Base-by-base conservation (phyloP, 1,139 yeast species). In the Pichia norvegensis region DNA sequence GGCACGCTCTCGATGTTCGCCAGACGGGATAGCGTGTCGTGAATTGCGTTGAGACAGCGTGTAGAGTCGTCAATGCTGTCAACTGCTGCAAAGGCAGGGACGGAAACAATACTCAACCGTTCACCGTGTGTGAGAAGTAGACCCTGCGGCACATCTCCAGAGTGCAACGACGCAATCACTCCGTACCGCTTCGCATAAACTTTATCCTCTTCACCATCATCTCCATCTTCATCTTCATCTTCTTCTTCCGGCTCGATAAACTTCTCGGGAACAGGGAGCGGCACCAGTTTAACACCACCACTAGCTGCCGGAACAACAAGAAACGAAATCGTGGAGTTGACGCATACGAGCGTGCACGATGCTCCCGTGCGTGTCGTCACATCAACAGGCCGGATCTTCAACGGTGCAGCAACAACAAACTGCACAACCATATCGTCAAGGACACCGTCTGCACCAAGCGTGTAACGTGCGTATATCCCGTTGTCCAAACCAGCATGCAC, bases 401-500 rank as follows among this genome's bases (percentile, higher is more conserved):
- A 21, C 14, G 45, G 47, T 35, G 71, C 70, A 0, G 84, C 72
- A 0, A 95, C 97, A 44, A 85, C 65, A 59, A 80, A 87, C 59
- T 84, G 80, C n/a, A 79, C 76, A 53, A 85, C 69, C 0, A 90
- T 77, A 52, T 82, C 83, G 1, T 78, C 68, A 14, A 90, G 64
- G 42, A 75, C 74, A 1, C 95, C 97, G 3, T 69, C 59, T 1
- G 65, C 62, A 55, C 84, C 86, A 29, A 87, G 57, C 8, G 67
- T 67, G 1, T 87, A 76, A 29, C 81, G 69, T 3, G 82, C 80
- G 64, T 84, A 86, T 1, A 88, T 77, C 31, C 98, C 98, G 61
- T 80, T 86, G 23, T 69, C 74, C 70, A 90, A 71, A 1, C 97
- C 97, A 43, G 87, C 75, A 62, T 88, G 95, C 8, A 43, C 44